Conservation (phyloP, 2,329 filamentous ascomycete species). For the Fusarium fracticaudum region DNA sequence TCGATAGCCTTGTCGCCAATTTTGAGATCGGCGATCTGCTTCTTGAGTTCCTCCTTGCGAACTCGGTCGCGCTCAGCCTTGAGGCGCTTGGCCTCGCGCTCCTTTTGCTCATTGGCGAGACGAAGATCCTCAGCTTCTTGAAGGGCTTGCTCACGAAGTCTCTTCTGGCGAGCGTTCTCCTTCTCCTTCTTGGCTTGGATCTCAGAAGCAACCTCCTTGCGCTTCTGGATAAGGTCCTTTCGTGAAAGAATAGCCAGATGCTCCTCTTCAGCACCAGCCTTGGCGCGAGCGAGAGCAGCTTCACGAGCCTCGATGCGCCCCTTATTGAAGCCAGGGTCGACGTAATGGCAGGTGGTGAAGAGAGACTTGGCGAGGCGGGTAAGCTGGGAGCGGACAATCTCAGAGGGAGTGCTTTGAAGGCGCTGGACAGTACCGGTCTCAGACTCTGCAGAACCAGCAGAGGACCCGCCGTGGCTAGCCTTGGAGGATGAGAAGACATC, state of each 20-base stretch:
- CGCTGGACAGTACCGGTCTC: constrained; percentile 89
- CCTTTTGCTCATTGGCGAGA: constrained; percentile 89
- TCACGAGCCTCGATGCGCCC: constrained; percentile 81
- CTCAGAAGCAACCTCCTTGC: constrained; percentile 94
- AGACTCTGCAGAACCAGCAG: constrained; percentile 85
- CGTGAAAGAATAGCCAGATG: constrained; percentile 85
- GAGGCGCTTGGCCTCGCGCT: constrained; percentile 86
- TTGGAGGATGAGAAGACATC: constrained; percentile 98
- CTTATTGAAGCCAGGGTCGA: constrained; percentile 89
- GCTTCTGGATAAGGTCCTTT: constrained; percentile 92
- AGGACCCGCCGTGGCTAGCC: constrained; percentile 85
- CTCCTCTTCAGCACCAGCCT: constrained; percentile 90
- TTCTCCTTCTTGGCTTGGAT: constrained; percentile 88
- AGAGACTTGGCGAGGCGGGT: constrained; percentile 90
- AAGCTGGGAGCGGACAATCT: constrained; percentile 96
- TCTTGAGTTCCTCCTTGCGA: constrained; percentile 92
- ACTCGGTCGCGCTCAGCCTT: constrained; percentile 90
- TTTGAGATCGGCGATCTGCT: constrained; percentile 91
- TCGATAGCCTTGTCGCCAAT: constrained; percentile 79
- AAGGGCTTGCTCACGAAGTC: constrained; percentile 84
- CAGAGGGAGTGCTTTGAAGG: constrained; percentile 95
- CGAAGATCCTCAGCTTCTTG: constrained; percentile 91
- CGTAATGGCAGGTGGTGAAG: constrained; percentile 94
- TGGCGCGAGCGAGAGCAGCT: constrained; percentile 81
- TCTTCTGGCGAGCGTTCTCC: constrained; percentile 90